Evolutionary conservation across 306 rosid genomes (phyloP), one percentile per base, ranked within the genome.

Genomic region (Quercus berberidifolia): DNA sequence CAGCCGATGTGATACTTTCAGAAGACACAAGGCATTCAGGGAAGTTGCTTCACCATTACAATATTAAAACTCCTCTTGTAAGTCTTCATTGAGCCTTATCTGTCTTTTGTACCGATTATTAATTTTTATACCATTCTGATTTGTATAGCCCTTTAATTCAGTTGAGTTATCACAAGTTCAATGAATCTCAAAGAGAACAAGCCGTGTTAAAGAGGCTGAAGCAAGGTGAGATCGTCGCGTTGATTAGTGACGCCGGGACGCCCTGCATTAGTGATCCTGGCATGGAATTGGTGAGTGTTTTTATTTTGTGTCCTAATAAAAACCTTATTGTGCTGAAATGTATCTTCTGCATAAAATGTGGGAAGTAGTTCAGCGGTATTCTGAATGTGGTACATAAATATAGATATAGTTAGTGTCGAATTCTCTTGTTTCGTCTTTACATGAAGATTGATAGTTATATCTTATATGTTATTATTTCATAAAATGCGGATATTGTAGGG

Each of bases 211-310:
- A 26, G 90, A 89, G 98, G 90, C 79, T 93, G 86, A 93, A 91
- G 81, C 79, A 90, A 85, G 97, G 98, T 68, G 98, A 93, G 73
- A 81, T 93, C 57, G 93, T 95, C 26, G 99, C 99, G 18, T 86
- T 93, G 60, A 90, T 93, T 46, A 90, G 88, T 72, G 99, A 95
- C 64, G 98, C 98, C 10, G 99, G 99, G 80, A 93, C 93, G 5
- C 98, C 97, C 0, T 97, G 98, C 73, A 93, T 95, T 65, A 89
- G 96, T 76, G 99, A 93, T 89, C 99, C 99, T 68, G 99, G 98
- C 63, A 83, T 78, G 30, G 96, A 90, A 76, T 87, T 93, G 96
- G 98, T 95, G 86, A 90, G 91, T 8, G 46, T 41, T 26, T 26
- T 26, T 26, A 2, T 8, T 41, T 8, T 41, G 46, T 8, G 71